phyloP scores from a whole-genome alignment of 805 yeast species.

The Zygoascus biomembranicola region DNA sequence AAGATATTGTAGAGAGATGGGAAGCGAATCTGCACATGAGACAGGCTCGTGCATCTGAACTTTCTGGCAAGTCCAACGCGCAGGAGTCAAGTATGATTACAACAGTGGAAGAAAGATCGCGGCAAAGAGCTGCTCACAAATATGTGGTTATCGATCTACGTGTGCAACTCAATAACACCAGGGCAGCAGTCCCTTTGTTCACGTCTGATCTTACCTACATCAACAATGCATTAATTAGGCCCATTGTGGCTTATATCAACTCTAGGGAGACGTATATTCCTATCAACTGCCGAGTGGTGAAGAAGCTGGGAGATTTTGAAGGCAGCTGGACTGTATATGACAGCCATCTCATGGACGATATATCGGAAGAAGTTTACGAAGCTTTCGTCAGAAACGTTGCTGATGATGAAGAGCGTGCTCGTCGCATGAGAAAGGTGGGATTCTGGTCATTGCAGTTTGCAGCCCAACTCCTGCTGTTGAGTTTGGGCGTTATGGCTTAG shows the following conservation, averaged over 20 bases:
- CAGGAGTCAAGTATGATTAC: conserved; percentile 19
- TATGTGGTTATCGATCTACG: conserved; percentile 73
- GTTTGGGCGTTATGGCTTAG: conserved; percentile 64
- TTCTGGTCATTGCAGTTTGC: conserved; percentile 88
- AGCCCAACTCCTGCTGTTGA: conserved; percentile 73
- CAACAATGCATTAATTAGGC: conserved; percentile 85
- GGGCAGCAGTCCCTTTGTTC: conserved; percentile 83
- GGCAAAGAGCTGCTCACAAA: conserved; percentile 33
- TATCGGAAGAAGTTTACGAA: conserved; percentile 81
- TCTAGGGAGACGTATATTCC: conserved; percentile 86
- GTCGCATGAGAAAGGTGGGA: conserved; percentile 74
- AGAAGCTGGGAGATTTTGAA: conserved; percentile 72
- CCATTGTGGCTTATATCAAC: conserved; percentile 92
- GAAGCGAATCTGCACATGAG: conserved; percentile 22
- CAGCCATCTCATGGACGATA: conserved; percentile 81
- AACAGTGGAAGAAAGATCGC: conserved; percentile 22
- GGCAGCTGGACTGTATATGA: conserved; percentile 97
- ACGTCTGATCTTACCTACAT: conserved; percentile 83
- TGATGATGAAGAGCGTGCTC: conserved; percentile 69
- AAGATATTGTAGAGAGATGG: conserved; percentile 35
- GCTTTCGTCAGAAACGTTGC: conserved; percentile 83
- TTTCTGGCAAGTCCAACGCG: conserved; percentile 3
- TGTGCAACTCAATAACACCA: conserved; percentile 71
- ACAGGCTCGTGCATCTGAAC: conserved; percentile 1
- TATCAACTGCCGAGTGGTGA: conserved; percentile 71